These are phyloP conservation scores for Leccinum pachyderme DNA, from an alignment of 1,284 basidiomycete genomes.

Conservation along the genomic window DNA sequence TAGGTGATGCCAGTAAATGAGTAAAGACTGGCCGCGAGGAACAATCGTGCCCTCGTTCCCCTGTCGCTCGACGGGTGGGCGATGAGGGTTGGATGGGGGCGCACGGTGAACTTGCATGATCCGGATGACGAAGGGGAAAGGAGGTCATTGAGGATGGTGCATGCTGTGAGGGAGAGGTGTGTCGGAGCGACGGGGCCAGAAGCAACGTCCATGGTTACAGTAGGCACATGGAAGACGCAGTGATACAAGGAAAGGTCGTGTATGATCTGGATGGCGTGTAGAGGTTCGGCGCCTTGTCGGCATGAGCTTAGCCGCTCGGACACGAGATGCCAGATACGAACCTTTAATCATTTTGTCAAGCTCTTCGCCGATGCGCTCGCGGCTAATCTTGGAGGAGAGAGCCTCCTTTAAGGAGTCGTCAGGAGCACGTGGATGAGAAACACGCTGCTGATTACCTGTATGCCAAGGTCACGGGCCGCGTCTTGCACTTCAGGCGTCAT, in stretches of 20 bases:
- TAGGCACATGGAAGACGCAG: slow-evolving; percentile 65
- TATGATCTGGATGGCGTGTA: slow-evolving; percentile 74
- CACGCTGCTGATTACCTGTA: slow-evolving; percentile 54
- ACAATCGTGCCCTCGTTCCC: slow-evolving; percentile 60
- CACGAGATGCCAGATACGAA: slow-evolving; percentile 27
- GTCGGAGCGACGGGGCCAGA: slow-evolving; percentile 41
- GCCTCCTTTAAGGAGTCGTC: slow-evolving; percentile 50
- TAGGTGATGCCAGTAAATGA: slow-evolving; percentile 65
- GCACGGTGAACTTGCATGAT: slow-evolving; percentile 32
- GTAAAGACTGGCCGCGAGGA: slow-evolving; percentile 67
- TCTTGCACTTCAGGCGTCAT: slow-evolving; percentile 73
- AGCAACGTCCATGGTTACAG: slow-evolving; percentile 43
- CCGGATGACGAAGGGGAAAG: slow-evolving; percentile 33
- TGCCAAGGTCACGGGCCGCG: slow-evolving; percentile 64
- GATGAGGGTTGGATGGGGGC: slow-evolving; percentile 49
- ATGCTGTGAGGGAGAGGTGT: slow-evolving; percentile 51
- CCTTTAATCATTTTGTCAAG: slow-evolving; percentile 90
- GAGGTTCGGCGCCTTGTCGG: slow-evolving; percentile 63
- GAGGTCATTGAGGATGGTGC: slow-evolving; percentile 57
- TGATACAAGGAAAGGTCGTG: slow-evolving; percentile 66
- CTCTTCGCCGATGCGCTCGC: slow-evolving; percentile 90
- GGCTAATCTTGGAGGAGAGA: slow-evolving; percentile 76
- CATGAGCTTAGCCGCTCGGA: slow-evolving; percentile 2
- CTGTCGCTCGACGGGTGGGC: slow-evolving; percentile 38
- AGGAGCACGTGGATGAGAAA: not conserved